Evolutionary conservation across 2,329 filamentous ascomycete species (phyloP).

Genomic region (Nemania diffusa): DNA sequence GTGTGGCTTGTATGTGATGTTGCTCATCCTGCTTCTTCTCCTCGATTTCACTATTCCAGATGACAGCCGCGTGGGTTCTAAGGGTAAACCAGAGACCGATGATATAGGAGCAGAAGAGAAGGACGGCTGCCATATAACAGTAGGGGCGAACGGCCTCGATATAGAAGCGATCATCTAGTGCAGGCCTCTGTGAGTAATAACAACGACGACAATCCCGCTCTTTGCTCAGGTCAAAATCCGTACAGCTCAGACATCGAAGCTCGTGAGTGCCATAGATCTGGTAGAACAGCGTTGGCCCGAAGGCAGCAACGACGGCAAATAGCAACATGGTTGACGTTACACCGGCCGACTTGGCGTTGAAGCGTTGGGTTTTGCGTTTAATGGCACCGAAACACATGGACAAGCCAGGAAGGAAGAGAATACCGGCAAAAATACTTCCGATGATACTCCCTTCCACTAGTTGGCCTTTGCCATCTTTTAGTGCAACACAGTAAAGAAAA

Average conservation of each 20-base stretch:
- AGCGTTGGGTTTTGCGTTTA: conserved; percentile 97
- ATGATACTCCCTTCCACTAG: conserved; percentile 97
- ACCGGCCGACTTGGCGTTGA: conserved; percentile 95
- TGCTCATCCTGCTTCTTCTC: conserved; percentile 75
- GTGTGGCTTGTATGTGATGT: conserved; percentile 40
- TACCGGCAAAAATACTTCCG: conserved; percentile 96
- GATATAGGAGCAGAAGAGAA: conserved; percentile 91
- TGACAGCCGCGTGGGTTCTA: conserved; percentile 93
- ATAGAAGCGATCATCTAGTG: conserved; percentile 88
- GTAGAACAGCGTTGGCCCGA: conserved; percentile 96
- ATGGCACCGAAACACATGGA: conserved; percentile 99
- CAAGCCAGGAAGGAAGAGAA: conserved; percentile 90
- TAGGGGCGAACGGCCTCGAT: conserved; percentile 91
- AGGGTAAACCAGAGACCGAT: conserved; percentile 96
- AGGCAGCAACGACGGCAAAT: conserved; percentile 94
- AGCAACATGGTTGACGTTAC: conserved; percentile 98
- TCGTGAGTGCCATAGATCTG: conserved; percentile 99
- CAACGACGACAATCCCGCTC: conserved; percentile 86
- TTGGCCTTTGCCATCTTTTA: conserved; percentile 90
- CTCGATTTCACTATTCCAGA: conserved; percentile 88
- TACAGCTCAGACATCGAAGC: conserved; percentile 80
- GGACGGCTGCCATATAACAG: conserved; percentile 85
- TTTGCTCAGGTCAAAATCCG: conserved; percentile 59
- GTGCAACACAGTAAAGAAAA: conserved; percentile 94
- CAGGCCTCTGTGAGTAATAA: conserved; percentile 90